Evolutionary conservation across 2,329 filamentous ascomycete species (phyloP).

Genomic region (Colletotrichum brevisporum): DNA sequence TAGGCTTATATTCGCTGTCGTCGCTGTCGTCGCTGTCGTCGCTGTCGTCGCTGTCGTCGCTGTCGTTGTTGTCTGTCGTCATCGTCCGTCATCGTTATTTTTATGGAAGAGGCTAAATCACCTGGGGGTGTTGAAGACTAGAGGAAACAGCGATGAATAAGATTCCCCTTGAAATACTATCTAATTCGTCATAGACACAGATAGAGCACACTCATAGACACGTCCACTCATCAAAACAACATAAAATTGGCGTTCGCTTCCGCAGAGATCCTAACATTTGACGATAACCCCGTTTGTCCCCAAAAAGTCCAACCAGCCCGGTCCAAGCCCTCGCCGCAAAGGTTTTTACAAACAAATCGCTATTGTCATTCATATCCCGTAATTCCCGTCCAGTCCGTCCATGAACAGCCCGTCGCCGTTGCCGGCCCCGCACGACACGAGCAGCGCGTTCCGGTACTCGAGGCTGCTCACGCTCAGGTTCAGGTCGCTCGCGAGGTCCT

Average conservation of each 20-base stretch:
- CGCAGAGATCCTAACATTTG: background rate
- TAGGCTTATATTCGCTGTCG: no score
- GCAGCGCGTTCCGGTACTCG: constrained; percentile 51
- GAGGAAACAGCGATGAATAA: no score
- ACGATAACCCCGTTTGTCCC: background rate
- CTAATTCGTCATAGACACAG: no score
- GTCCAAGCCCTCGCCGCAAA: background rate
- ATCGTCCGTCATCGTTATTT: no score
- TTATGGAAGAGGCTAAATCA: no score
- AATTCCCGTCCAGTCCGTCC: constrained; percentile 60
- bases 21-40: no score
- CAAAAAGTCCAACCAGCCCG: background rate
- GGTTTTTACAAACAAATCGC: constrained; percentile 39
- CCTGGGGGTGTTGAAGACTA: no score
- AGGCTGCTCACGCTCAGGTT: constrained; percentile 51
- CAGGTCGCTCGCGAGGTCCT: constrained; percentile 56
- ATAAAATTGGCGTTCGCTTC: background rate
- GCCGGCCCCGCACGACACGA: constrained; percentile 41
- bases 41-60: no score
- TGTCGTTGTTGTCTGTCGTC: no score
- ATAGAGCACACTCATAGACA: no score
- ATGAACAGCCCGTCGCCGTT: constrained; percentile 48
- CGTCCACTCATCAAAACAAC: background rate
- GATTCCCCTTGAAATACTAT: no score
- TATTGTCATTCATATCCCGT: constrained; percentile 50